Percentiles rank a stretch among this genome's conserved stretches.
Conservation (phyloP, 441 rosid genomes). For the Manihot esculenta region DNA sequence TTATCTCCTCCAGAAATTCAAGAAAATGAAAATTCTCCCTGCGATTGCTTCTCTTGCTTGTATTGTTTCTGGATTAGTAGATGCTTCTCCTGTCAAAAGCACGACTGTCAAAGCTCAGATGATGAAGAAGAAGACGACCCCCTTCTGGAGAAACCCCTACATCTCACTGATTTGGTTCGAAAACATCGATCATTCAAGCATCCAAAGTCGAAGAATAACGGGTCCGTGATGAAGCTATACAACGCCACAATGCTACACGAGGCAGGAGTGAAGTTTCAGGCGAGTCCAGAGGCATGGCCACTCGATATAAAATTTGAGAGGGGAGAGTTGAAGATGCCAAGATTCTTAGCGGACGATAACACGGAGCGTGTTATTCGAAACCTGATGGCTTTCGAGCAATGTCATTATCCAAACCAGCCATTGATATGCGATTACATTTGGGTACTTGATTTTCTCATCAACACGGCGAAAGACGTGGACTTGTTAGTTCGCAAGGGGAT, state of each 20-base stretch:
- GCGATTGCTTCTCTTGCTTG: neutral
- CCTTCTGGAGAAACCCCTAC: neutral
- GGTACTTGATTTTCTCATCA: neutral
- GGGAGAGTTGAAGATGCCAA: neutral
- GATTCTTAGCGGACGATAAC: neutral
- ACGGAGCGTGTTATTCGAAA: neutral
- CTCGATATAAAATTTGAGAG: neutral
- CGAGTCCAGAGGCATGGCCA: neutral
- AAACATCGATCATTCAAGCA: neutral
- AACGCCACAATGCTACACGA: neutral
- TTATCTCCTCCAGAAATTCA: neutral
- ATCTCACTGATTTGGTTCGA: neutral
- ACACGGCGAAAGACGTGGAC: neutral
- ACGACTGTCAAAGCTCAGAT: neutral
- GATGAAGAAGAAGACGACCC: neutral
- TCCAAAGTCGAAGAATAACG: neutral
- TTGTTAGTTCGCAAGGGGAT: neutral
- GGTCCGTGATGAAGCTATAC: neutral
- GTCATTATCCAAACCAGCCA: neutral
- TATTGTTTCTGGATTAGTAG: neutral
- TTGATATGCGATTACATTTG: neutral
- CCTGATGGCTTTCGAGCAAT: neutral
- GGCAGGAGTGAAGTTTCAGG: neutral
- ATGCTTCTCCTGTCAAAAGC: neutral
- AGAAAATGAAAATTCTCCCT: neutral